Conservation (phyloP, 2,329 filamentous ascomycete species). For the Diaporthe sp. region DNA sequence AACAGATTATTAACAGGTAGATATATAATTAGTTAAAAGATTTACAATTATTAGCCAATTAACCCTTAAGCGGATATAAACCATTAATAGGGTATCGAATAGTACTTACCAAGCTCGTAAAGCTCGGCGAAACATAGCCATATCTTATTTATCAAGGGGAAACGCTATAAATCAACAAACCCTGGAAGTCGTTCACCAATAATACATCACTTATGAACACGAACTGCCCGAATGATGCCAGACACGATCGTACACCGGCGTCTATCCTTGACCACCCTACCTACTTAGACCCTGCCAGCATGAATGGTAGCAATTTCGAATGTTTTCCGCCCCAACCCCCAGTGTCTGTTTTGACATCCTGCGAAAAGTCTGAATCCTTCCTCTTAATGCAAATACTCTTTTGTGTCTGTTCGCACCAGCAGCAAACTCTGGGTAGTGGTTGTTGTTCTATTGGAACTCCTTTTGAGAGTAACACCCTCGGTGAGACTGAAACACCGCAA, state of each 20-base stretch:
- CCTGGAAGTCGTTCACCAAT: no score
- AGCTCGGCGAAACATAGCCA: no score
- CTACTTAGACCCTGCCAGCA: not conserved
- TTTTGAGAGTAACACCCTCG: slow-evolving; percentile 8
- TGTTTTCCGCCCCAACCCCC: not conserved
- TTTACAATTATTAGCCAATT: no score
- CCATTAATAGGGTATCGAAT: no score
- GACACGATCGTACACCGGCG: not conserved
- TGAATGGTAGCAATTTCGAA: not conserved
- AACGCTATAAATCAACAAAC: no score
- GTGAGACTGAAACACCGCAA: not conserved
- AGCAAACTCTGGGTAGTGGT: not conserved
- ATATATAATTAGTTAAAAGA: no score
- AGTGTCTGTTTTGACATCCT: slow-evolving; percentile 2
- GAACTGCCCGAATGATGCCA: no score
- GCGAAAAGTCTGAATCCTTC: not conserved
- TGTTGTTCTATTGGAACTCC: not conserved
- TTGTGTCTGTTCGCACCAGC: not conserved
- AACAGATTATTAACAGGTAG: no score
- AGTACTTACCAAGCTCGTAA: no score
- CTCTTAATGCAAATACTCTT: slow-evolving; percentile 5
- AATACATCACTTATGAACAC: no score
- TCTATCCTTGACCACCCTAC: slow-evolving; percentile 1
- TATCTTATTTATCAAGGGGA: no score
- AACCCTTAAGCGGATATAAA: no score